Evolutionary conservation across 2,329 filamentous ascomycete genomes (phyloP).

Genomic region (Trichoderma lentiforme): DNA sequence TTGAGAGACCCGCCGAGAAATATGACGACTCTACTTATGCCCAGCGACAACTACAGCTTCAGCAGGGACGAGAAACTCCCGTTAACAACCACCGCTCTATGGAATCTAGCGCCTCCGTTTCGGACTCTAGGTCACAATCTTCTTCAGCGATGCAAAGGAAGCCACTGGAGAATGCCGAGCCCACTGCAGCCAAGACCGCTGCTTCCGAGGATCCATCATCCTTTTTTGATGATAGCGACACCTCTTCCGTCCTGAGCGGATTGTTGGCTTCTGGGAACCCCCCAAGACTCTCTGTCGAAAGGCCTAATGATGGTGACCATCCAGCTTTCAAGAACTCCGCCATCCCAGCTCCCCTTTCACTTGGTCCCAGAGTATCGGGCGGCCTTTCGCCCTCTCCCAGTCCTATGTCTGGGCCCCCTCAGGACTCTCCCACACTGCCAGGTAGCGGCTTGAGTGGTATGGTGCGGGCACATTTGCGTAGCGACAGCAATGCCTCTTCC

Average conservation of each 20-base stretch:
- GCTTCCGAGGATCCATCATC: slow-evolving; percentile 37
- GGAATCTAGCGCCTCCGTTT: slow-evolving; percentile 43
- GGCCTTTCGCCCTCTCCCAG: background rate
- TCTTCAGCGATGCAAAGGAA: slow-evolving; percentile 43
- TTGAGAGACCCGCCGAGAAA: slow-evolving; percentile 67
- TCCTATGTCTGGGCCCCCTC: slow-evolving; percentile 26
- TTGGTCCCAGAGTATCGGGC: slow-evolving; percentile 26
- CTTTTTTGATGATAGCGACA: slow-evolving; percentile 46
- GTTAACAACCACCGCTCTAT: slow-evolving; percentile 42
- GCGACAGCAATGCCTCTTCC: slow-evolving; percentile 77
- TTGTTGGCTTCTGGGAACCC: slow-evolving; percentile 18
- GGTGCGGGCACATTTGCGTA: slow-evolving; percentile 79
- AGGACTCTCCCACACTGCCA: slow-evolving; percentile 77
- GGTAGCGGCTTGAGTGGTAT: slow-evolving; percentile 69
- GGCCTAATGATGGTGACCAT: slow-evolving; percentile 52
- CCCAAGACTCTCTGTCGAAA: slow-evolving; percentile 40
- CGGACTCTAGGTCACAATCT: slow-evolving; percentile 44
- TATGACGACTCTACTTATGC: slow-evolving; percentile 86
- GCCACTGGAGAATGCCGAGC: slow-evolving; percentile 32
- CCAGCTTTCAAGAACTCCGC: slow-evolving; percentile 51
- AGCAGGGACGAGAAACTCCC: slow-evolving; percentile 67
- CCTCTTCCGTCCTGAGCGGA: slow-evolving; percentile 26
- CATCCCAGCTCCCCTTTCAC: slow-evolving; percentile 42
- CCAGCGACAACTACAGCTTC: slow-evolving; percentile 76
- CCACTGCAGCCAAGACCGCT: slow-evolving; percentile 29